These are phyloP conservation scores for Eragrostis tef DNA, from an alignment of 202 grass and related monocot species.

Conservation along the genomic window DNA sequence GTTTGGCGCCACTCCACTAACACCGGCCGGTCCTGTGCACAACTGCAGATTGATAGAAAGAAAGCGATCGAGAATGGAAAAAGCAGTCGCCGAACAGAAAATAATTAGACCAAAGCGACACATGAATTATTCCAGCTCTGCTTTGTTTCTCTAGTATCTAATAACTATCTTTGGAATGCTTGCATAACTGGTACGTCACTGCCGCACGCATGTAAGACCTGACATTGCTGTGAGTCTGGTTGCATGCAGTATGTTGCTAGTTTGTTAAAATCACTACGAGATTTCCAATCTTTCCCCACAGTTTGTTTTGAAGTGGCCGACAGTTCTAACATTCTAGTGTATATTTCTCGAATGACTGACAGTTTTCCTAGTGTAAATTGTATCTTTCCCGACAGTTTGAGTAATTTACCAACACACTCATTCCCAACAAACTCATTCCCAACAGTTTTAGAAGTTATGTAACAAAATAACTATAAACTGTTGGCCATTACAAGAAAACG, in stretches of 20 bases:
- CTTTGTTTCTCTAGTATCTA: not conserved
- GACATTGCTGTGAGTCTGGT: not conserved
- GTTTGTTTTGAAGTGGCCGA: no score
- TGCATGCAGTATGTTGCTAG: not conserved
- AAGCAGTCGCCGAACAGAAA: slow-evolving; percentile 8
- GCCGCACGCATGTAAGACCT: not conserved
- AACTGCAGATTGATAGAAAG: slow-evolving; percentile 20
- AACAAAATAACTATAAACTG: not conserved
- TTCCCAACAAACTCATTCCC: no score
- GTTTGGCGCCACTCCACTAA: slow-evolving; percentile 57
- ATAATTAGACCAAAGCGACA: not conserved
- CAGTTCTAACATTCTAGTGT: no score
- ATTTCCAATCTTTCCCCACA: no score
- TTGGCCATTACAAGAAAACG: not conserved
- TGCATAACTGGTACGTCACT: not conserved
- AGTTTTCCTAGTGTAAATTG: no score
- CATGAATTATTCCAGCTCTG: not conserved
- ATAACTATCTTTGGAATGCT: not conserved
- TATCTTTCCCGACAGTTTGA: no score
- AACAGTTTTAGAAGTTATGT: no score
- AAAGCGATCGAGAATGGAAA: slow-evolving; percentile 30
- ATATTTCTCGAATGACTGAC: no score
- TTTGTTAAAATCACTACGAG: not conserved
- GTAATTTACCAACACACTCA: no score
- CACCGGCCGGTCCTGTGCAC: not conserved